Conservation (phyloP, 768 basidiomycete genomes). For the Auriculariales sp. region DNA sequence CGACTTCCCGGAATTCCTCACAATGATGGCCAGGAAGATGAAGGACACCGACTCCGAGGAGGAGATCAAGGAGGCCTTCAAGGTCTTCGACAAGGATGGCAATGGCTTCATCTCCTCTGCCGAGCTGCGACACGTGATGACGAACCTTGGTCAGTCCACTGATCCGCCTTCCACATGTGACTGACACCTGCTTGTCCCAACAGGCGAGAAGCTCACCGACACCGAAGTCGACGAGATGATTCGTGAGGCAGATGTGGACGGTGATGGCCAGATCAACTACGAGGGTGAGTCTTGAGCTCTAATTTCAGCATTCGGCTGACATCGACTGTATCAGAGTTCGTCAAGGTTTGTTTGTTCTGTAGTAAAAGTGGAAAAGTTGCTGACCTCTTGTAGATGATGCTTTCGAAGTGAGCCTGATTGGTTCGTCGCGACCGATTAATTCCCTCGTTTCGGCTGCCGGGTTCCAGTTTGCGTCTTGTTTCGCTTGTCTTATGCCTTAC, state of each 20-base stretch:
- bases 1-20: constrained; percentile 74
- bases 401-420: constrained; percentile 54
- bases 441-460: too few relatives aligned
- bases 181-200: constrained; percentile 6
- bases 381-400: constrained; percentile 44
- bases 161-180: not conserved
- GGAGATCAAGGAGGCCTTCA: constrained; percentile 94
- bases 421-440: too few relatives aligned
- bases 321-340: constrained; percentile 40
- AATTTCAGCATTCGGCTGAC: constrained; percentile 1
- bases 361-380: constrained; percentile 4
- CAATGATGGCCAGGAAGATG: constrained; percentile 81
- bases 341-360: constrained; percentile 33
- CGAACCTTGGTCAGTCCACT: constrained; percentile 53
- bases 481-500: too few relatives aligned
- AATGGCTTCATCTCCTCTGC: constrained; percentile 80
- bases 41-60: constrained; percentile 85
- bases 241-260: constrained; percentile 87
- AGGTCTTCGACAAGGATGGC: constrained; percentile 92
- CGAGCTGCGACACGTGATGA: constrained; percentile 87
- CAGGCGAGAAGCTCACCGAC: constrained; percentile 79
- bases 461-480: too few relatives aligned
- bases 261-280: constrained; percentile 88
- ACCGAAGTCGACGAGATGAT: constrained; percentile 93
- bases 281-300: constrained; percentile 31